A percentile compares a stretch with the other conserved stretches of the same genome.
Evolutionary conservation across 2,329 filamentous ascomycete genomes (phyloP).

Genomic region (Claviceps monticola): DNA sequence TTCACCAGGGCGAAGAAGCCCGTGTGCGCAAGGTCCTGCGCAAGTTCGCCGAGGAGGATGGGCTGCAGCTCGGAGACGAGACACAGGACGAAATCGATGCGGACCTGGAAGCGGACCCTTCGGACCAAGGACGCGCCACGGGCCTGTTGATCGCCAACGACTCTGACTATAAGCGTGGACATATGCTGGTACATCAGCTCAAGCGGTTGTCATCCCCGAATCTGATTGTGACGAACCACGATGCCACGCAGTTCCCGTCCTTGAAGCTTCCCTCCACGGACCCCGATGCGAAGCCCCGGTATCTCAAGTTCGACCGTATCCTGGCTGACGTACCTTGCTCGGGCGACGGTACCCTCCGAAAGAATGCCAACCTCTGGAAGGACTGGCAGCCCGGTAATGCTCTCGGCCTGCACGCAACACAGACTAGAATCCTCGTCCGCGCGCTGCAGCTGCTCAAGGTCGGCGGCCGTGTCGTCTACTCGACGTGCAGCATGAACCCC

Average conservation of each 20-base stretch:
- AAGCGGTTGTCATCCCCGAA: conserved; percentile 96
- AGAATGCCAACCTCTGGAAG: conserved; percentile 89
- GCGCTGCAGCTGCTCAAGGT: conserved; percentile 93
- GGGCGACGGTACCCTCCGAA: conserved; percentile 83
- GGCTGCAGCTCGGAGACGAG: conserved; percentile 35
- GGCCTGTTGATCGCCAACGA: conserved; percentile 93
- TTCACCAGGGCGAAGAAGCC: conserved; percentile 84
- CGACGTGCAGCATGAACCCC: conserved; percentile 97
- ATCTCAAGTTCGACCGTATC: conserved; percentile 94
- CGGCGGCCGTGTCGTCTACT: conserved; percentile 90
- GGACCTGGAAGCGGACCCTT: conserved; percentile 43
- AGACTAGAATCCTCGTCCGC: conserved; percentile 79
- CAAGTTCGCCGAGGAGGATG: conserved; percentile 47
- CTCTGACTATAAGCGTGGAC: conserved; percentile 87
- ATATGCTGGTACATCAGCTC: conserved; percentile 95
- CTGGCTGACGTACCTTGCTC: conserved; percentile 94
- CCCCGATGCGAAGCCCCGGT: conserved; percentile 45
- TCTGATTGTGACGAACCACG: conserved; percentile 92
- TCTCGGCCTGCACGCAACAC: conserved; percentile 73
- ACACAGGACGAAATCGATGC: conserved; percentile 32
- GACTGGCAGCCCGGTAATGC: conserved; percentile 86
- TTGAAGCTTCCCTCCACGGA: conserved; percentile 60
- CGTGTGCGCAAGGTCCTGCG: conserved; percentile 60
- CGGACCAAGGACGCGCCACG: conserved; percentile 75
- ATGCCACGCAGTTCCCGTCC: conserved; percentile 88